Evolutionary conservation across 1,284 basidiomycete species (phyloP).

Genomic region (Cutaneotrichosporon sp.): DNA sequence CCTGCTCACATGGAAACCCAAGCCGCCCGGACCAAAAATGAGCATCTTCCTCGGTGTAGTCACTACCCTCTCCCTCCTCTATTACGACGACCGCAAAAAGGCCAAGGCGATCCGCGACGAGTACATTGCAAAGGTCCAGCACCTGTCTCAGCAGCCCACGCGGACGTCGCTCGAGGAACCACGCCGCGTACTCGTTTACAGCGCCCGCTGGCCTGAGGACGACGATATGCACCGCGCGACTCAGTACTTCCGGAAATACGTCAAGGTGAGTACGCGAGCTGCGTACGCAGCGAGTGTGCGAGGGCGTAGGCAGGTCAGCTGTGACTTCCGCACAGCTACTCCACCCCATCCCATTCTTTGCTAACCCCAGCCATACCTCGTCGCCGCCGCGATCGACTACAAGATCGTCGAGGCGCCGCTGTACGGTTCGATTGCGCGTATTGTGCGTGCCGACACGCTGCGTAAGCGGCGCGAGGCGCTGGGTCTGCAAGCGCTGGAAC

Average conservation of each 20-base stretch:
- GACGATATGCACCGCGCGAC: conserved; percentile 80
- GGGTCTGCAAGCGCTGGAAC: conserved; percentile 57
- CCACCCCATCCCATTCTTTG: background rate
- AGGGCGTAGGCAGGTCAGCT: too few relatives aligned
- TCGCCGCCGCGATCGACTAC: conserved; percentile 91
- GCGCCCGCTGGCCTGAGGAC: conserved; percentile 87
- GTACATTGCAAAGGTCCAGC: conserved; percentile 74
- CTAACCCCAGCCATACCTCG: conserved; percentile 70
- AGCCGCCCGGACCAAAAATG: conserved; percentile 84
- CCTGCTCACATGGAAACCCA: conserved; percentile 50
- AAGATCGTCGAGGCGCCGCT: conserved; percentile 73
- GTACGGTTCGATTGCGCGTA: conserved; percentile 68
- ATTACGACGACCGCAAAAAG: conserved; percentile 76
- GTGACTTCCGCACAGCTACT: too few relatives aligned
- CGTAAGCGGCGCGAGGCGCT: conserved; percentile 48
- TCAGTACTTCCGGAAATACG: conserved; percentile 88
- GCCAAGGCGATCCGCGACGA: conserved; percentile 69
- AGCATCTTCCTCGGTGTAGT: conserved; percentile 73
- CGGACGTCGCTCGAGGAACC: conserved; percentile 61
- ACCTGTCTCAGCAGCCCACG: conserved; percentile 64
- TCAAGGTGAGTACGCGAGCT: conserved; percentile 64
- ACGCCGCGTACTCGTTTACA: conserved; percentile 80
- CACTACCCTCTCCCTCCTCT: conserved; percentile 64
- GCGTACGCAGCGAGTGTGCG: background rate
- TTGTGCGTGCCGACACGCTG: conserved; percentile 57